These are phyloP conservation scores for Barnettozyma salicaria DNA, from an alignment of 805 yeast species.

Conservation along the genomic window DNA sequence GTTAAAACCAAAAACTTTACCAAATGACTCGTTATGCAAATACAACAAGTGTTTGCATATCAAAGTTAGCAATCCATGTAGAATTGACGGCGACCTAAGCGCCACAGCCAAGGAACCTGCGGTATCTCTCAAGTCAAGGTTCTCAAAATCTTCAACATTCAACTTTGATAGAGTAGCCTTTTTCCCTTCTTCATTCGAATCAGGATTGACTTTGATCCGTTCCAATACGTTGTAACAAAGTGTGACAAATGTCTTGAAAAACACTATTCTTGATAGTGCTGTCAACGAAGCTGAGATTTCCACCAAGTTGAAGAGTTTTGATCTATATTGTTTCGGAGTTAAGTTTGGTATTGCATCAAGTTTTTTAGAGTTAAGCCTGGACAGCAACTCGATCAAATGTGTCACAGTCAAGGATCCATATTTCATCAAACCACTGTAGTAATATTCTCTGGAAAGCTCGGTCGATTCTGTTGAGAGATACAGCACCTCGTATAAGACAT, in stretches of 20 bases:
- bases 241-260: constrained; percentile 16
- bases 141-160: constrained; percentile 15
- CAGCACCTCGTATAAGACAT: constrained; percentile 18
- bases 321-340: constrained; percentile 2
- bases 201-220: constrained; percentile 2
- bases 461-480: constrained; percentile 9
- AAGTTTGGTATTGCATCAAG: constrained; percentile 1
- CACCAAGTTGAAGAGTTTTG: constrained; percentile 14
- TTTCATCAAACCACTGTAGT: constrained; percentile 18
- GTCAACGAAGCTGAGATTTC: constrained; percentile 13
- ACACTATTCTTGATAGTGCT: constrained; percentile 11
- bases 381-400: constrained; percentile 20
- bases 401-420: constrained; percentile 19
- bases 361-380: constrained; percentile 10
- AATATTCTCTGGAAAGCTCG: constrained; percentile 11
- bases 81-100: constrained; percentile 11
- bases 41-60: constrained; percentile 13
- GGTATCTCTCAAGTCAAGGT: constrained; percentile 9
- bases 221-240: constrained; percentile 7
- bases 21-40: constrained; percentile 14
- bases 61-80: constrained; percentile 13
- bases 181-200: background rate
- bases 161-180: constrained; percentile 1
- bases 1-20: constrained; percentile 11
- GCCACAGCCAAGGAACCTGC: constrained; percentile 6